Evolutionary conservation across 108 stramenopile genomes (phyloP).

Genomic region (Cylindrotheca fusiformis): DNA sequence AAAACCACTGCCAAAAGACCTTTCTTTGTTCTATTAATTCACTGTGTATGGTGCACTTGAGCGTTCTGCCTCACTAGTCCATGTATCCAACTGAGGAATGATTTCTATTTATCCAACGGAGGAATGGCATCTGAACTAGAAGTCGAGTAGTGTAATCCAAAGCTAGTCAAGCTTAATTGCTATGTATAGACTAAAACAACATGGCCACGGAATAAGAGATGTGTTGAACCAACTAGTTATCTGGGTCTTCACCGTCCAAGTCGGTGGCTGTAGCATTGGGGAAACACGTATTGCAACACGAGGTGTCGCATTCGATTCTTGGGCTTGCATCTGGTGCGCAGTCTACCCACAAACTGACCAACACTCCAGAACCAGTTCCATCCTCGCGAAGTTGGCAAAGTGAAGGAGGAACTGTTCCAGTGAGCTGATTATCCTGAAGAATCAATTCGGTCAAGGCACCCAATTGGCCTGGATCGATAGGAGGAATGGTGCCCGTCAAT

Average conservation of each 20-base stretch:
- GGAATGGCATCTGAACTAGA: no score
- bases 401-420: slow-evolving; percentile 42
- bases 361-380: slow-evolving; percentile 12
- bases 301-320: slow-evolving; percentile 27
- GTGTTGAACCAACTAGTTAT: no score
- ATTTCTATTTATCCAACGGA: no score
- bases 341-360: slow-evolving; percentile 52
- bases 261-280: slow-evolving; percentile 3
- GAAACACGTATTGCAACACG: slow-evolving; percentile 50
- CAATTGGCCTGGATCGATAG: slow-evolving; percentile 19
- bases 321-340: slow-evolving; percentile 24
- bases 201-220: neutral
- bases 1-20: no score
- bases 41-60: no score
- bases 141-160: no score
- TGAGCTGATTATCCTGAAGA: slow-evolving; percentile 37
- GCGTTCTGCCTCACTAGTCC: no score
- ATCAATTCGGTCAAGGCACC: slow-evolving; percentile 34
- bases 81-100: no score
- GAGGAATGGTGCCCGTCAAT: slow-evolving; percentile 37
- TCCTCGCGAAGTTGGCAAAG: slow-evolving; percentile 38
- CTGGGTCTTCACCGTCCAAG: neutral
- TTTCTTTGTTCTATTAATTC: no score
- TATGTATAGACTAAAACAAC: neutral
- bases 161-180: no score